These are phyloP conservation scores for Hygrophorus russula DNA, from an alignment of 768 basidiomycete genomes.

Conservation along the genomic window DNA sequence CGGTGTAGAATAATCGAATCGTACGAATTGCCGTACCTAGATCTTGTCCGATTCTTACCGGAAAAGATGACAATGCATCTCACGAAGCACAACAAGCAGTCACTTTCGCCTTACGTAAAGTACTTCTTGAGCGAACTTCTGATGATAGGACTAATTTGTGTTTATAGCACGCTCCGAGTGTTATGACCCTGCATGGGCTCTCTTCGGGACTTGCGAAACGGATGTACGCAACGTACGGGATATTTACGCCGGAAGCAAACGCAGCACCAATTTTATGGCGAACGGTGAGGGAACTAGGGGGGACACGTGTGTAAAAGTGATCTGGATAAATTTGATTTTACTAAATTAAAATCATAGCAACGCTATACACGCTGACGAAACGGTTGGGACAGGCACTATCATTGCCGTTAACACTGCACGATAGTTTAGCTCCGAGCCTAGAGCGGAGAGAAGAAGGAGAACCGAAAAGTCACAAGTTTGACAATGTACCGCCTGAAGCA, in stretches of 20 bases:
- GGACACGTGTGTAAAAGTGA: constrained; percentile 51
- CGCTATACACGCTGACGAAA: constrained; percentile 55
- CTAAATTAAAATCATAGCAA: constrained; percentile 29
- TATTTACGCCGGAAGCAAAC: constrained; percentile 67
- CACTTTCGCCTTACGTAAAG: constrained; percentile 62
- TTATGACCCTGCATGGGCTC: constrained; percentile 44
- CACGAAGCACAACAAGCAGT: constrained; percentile 54
- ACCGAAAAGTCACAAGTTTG: constrained; percentile 38
- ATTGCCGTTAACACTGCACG: constrained; percentile 50
- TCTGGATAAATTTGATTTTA: constrained; percentile 7
- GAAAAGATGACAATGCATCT: constrained; percentile 53
- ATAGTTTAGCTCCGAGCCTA: constrained; percentile 35
- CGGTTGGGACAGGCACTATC: constrained; percentile 42
- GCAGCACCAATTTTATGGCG: constrained; percentile 73
- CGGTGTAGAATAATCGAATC: constrained; percentile 41
- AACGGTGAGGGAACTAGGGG: constrained; percentile 50
- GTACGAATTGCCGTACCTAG: constrained; percentile 74
- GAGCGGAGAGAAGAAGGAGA: constrained; percentile 24
- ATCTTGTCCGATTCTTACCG: constrained; percentile 55
- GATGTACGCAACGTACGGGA: constrained; percentile 39
- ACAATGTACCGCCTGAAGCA: constrained; percentile 61
- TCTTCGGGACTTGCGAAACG: constrained; percentile 51
- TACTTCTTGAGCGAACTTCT: constrained; percentile 3
- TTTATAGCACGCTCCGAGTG: constrained; percentile 53
- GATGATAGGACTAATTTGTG: not conserved